These are phyloP conservation scores for Scolecobasidium constrictum DNA, from an alignment of 2,329 filamentous ascomycete species.

Conservation along the genomic window DNA sequence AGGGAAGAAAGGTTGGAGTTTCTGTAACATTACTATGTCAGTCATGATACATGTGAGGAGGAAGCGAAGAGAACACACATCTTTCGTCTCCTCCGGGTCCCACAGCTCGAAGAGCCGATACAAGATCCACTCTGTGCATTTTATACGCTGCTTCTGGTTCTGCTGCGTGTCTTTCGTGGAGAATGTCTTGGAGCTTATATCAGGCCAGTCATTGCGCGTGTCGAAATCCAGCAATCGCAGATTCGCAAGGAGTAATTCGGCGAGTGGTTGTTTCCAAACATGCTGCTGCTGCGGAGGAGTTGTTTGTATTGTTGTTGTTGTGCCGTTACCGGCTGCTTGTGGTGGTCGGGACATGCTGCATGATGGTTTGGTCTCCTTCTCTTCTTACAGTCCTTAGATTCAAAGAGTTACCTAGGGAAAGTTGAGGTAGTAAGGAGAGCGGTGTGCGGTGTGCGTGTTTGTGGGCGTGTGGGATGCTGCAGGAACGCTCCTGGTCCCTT, in stretches of 20 bases:
- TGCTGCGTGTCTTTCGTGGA: constrained; percentile 53
- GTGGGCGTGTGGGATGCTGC: too few species aligned
- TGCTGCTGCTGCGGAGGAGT: too few species aligned
- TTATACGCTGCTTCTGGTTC: constrained; percentile 72
- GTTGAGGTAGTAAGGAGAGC: too few species aligned
- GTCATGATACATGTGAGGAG: constrained; percentile 7
- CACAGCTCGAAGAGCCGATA: constrained; percentile 78
- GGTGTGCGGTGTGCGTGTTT: too few species aligned
- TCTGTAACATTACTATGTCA: constrained; percentile 39
- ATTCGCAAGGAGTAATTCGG: constrained; percentile 66
- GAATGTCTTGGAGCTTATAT: constrained; percentile 60
- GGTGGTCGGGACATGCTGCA: not conserved
- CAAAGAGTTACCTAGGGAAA: too few species aligned
- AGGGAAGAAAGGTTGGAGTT: constrained; percentile 82
- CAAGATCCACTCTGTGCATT: constrained; percentile 81
- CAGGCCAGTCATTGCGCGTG: constrained; percentile 66
- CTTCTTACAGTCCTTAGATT: not conserved
- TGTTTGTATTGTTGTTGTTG: too few species aligned
- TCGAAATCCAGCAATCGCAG: constrained; percentile 75
- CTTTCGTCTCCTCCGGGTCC: constrained; percentile 64
- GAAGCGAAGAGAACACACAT: constrained; percentile 43
- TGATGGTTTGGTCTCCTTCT: not conserved
- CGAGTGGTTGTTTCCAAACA: not conserved
- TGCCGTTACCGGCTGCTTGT: not conserved
- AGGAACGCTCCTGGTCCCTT: too few species aligned